A percentile compares a stretch with the other conserved stretches of the same genome.
These are phyloP conservation scores for Westerdykella ornata DNA, from an alignment of 2,329 filamentous ascomycete genomes.

Conservation along the genomic window DNA sequence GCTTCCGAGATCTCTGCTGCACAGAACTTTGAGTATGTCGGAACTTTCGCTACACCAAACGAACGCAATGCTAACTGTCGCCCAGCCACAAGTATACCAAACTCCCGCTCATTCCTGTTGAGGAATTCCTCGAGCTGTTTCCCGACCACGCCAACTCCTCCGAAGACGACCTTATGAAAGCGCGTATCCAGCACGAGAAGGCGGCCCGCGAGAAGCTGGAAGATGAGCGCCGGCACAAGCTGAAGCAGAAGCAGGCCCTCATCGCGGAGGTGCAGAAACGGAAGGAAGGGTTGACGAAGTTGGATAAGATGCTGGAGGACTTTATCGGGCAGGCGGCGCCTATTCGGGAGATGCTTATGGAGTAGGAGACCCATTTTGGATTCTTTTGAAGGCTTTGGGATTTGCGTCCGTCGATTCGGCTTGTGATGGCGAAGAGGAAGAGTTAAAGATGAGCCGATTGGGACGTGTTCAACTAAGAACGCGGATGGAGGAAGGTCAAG, in stretches of 20 bases:
- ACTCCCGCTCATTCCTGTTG: conserved; percentile 73
- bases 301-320: conserved; percentile 88
- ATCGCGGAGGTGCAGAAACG: conserved; percentile 80
- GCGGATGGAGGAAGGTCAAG: no score
- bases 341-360: conserved; percentile 67
- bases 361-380: no score
- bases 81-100: conserved; percentile 77
- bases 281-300: conserved; percentile 83
- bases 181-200: conserved; percentile 85
- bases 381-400: no score
- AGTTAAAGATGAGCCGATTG: no score
- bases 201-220: conserved; percentile 78
- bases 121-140: conserved; percentile 70
- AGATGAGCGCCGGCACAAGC: conserved; percentile 62
- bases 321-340: conserved; percentile 90
- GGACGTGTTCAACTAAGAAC: no score
- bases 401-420: no score
- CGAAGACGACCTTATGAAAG: conserved; percentile 79
- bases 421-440: no score
- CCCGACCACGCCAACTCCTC: conserved; percentile 67
- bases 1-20: conserved; percentile 85
- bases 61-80: conserved; percentile 7
- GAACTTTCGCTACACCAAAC: not conserved
- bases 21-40: conserved; percentile 78
- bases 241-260: conserved; percentile 60